Conservation (phyloP, 2,329 filamentous ascomycete genomes). For the Xylariaceae sp. region DNA sequence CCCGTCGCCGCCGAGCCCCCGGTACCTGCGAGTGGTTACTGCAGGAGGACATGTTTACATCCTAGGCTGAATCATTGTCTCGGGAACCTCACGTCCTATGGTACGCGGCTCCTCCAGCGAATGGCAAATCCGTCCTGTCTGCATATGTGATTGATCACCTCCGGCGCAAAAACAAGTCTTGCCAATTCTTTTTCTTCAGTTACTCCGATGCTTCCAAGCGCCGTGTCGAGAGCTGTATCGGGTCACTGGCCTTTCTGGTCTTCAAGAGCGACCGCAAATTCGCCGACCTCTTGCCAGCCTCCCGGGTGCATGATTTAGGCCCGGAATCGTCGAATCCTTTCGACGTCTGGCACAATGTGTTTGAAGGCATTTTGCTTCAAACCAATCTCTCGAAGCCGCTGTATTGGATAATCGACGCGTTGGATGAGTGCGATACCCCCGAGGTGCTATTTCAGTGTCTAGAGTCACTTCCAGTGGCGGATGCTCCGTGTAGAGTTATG, state of each 20-base stretch:
- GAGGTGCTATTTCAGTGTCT: neutral
- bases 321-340: no score
- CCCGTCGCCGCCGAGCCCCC: no score
- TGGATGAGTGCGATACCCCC: conserved; percentile 3
- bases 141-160: conserved; percentile 2
- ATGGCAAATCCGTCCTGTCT: conserved; percentile 3
- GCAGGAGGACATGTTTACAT: no score
- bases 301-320: neutral
- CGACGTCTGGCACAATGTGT: no score
- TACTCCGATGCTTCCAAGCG: conserved; percentile 1
- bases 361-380: no score
- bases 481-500: neutral
- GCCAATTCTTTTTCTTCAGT: conserved; percentile 8
- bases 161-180: neutral
- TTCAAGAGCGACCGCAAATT: neutral
- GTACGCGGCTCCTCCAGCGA: conserved; percentile 1
- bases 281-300: neutral
- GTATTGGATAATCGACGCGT: conserved; percentile 7
- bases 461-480: neutral
- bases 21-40: no score
- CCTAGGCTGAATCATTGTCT: no score
- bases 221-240: conserved; percentile 1
- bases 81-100: no score
- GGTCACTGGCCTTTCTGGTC: conserved; percentile 6
- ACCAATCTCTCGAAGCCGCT: no score